A percentile compares a stretch with the other conserved stretches of the same genome.
Conservation (phyloP, 2,329 filamentous ascomycete species). For the Amylocarpus encephaloides region DNA sequence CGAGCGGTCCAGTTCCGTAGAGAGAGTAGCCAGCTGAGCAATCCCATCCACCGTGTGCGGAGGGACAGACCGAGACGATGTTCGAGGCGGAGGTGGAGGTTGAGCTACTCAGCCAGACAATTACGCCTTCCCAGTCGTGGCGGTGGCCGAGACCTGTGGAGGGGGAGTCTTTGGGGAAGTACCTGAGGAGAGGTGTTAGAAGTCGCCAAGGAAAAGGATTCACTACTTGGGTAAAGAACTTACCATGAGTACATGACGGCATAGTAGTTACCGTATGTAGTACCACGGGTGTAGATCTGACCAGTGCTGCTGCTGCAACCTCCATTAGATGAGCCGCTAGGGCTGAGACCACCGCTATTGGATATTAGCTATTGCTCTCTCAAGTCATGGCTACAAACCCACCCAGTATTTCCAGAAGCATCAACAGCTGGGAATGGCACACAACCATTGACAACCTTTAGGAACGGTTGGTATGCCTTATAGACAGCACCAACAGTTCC, state of each 20-base stretch:
- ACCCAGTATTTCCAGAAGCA: constrained; percentile 50
- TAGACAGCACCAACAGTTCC: constrained; percentile 42
- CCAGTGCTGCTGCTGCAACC: constrained; percentile 40
- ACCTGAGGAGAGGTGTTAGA: constrained; percentile 36
- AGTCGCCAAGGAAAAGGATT: neutral
- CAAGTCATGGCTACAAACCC: constrained; percentile 14
- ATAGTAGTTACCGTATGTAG: constrained; percentile 36
- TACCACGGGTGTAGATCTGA: constrained; percentile 44
- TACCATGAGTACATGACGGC: constrained; percentile 48
- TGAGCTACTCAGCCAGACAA: constrained; percentile 42
- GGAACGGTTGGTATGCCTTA: constrained; percentile 49
- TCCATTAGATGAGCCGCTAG: constrained; percentile 34
- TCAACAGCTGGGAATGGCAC: constrained; percentile 59
- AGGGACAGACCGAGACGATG: constrained; percentile 45
- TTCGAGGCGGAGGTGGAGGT: constrained; percentile 30
- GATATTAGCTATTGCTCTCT: neutral
- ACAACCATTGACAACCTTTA: constrained; percentile 52
- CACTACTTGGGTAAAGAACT: neutral
- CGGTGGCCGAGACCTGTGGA: constrained; percentile 40
- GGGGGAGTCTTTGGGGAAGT: constrained; percentile 41
- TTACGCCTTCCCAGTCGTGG: constrained; percentile 50
- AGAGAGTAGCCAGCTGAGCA: constrained; percentile 38
- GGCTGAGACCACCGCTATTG: constrained; percentile 23
- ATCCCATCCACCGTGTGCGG: constrained; percentile 44
- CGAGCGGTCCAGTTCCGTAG: constrained; percentile 38